Evolutionary conservation across 441 rosid genomes (phyloP), one percentile per base, ranked within the genome.

Genomic region (Corymbia calophylla): DNA sequence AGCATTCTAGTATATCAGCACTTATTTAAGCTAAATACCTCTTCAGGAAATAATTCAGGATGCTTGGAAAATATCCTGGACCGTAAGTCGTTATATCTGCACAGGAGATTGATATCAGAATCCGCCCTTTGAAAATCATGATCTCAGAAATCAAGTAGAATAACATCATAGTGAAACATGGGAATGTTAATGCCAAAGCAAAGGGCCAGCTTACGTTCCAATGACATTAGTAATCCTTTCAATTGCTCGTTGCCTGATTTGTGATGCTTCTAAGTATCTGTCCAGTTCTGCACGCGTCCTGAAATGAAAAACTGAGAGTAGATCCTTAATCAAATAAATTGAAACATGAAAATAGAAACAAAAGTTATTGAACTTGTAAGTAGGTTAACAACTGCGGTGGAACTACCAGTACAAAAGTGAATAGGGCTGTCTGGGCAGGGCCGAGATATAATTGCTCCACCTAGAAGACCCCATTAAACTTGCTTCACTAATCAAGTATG

Each of bases 251-350:
- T 96, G 95, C 91, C 99, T 95, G 86, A 97, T 96, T 92, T 96
- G 99, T 6, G 99, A 98, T 90, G 99, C 99, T 95, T 96, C 99
- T 92, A 98, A 90, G 90, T 96, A 98, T 96, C 95, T 95, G 92
- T 98, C 99, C 91, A 98, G 97, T 87, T 98, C 99, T 29, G 94
- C 91, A 32, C 68, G 96, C 58, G 99, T 96, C 99, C 99, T 98
- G 97, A 94, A 95, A 94, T 53, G 93, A 93, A 91, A 93, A 92
- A 89, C 93, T 94, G 97, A 95, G 94, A 94, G 93, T 91, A 93
- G 89, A 93, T 92, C 92, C 93, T 92, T 92, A 90, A 90, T 56
- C 44, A 80, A 64, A 86, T 88, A 88, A 90, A 91, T 53, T 55
- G 91, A 89, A 91, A 88, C 87, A 86, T 53, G 54, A 25, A 58